Evolutionary conservation across 208 protist genomes (phyloP).

Genomic region (Leishmania tropica): DNA sequence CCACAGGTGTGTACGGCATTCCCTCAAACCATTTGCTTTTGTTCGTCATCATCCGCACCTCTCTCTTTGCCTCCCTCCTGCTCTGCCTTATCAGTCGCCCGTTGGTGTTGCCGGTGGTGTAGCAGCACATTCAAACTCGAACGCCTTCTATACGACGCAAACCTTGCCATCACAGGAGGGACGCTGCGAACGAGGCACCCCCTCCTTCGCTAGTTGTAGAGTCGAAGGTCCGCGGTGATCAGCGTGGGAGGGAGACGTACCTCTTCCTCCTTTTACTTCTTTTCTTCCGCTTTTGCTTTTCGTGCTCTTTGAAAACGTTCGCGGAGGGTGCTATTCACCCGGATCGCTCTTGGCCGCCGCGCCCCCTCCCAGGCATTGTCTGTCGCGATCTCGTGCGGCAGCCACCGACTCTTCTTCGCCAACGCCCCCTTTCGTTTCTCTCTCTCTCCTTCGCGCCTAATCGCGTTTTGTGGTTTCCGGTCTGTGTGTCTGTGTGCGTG

Average conservation of each 20-base stretch:
- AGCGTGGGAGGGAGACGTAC: neutral
- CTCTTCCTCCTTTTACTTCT: slow-evolving; percentile 5
- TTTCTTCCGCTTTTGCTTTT: slow-evolving; percentile 1
- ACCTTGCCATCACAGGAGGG: neutral
- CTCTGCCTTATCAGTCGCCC: neutral
- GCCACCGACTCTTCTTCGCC: neutral
- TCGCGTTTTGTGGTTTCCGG: neutral
- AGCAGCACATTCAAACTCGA: neutral
- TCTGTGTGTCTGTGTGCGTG: slow-evolving; percentile 1
- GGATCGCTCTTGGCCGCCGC: neutral
- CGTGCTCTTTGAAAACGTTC: neutral
- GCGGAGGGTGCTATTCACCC: neutral
- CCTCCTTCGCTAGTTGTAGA: neutral
- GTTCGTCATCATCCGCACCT: neutral
- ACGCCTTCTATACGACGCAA: neutral
- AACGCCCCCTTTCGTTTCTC: neutral
- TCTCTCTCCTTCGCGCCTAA: neutral
- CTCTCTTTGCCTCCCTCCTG: neutral
- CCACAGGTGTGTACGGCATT: neutral
- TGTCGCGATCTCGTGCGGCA: neutral
- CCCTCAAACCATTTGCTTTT: neutral
- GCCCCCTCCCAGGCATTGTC: neutral
- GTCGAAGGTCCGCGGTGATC: neutral
- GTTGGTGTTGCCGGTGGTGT: neutral
- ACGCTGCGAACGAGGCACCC: neutral